These are phyloP conservation scores for Apiospora arundinis DNA, from an alignment of 2,329 filamentous ascomycete species.

Conservation along the genomic window DNA sequence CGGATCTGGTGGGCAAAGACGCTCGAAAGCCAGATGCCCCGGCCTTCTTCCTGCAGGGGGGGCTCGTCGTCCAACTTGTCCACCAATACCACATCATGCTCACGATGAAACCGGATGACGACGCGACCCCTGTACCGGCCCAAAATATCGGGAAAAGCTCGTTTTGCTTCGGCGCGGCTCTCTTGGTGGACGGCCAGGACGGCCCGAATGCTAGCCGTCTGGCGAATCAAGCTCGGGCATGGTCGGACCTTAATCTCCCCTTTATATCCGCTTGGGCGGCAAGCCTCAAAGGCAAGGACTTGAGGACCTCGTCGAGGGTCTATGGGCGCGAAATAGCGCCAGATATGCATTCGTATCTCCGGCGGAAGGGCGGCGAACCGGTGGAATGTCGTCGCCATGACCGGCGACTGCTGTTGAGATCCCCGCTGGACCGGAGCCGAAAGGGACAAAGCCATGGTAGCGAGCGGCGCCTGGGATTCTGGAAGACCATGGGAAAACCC, in stretches of 20 bases:
- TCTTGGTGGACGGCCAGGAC: neutral
- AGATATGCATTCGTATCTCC: neutral
- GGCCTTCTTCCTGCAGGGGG: no score
- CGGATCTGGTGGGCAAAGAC: neutral
- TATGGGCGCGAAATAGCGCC: neutral
- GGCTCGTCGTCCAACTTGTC: neutral
- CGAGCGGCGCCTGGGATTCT: no score
- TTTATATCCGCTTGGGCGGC: neutral
- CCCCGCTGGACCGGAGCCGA: no score
- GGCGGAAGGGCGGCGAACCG: neutral
- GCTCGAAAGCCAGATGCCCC: no score
- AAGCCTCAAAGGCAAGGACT: neutral
- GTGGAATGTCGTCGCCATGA: neutral
- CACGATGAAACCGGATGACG: neutral
- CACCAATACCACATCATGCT: neutral
- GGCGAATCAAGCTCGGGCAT: neutral
- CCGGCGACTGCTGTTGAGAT: neutral
- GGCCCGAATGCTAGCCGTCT: neutral
- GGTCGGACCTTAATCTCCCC: neutral
- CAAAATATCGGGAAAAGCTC: neutral
- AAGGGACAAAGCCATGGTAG: neutral
- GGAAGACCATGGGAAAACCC: neutral
- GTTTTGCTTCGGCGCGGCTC: neutral
- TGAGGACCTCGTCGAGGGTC: neutral
- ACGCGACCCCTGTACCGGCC: neutral